Evolutionary conservation across 768 basidiomycete species (phyloP).

Genomic region (Cystoderma amianthinum): DNA sequence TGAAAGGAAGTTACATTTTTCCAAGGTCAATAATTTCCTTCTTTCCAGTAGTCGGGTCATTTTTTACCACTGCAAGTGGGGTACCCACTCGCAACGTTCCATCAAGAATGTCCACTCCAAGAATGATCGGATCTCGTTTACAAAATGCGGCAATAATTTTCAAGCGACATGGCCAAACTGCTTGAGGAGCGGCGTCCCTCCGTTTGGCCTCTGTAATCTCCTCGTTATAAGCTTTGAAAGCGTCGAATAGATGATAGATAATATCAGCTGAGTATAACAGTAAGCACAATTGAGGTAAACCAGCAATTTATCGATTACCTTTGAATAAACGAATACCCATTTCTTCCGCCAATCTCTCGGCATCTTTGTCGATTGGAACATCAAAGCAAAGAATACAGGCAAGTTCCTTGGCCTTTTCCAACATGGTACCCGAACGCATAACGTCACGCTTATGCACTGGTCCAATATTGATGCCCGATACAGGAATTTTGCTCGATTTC

Average conservation of each 20-base stretch:
- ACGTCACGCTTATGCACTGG: slow-evolving; percentile 95
- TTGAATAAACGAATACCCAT: slow-evolving; percentile 93
- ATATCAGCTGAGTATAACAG: slow-evolving; percentile 71
- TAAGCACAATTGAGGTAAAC: slow-evolving; percentile 1
- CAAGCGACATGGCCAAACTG: slow-evolving; percentile 94
- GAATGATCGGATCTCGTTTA: slow-evolving; percentile 95
- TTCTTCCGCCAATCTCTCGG: slow-evolving; percentile 86
- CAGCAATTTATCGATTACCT: slow-evolving; percentile 40
- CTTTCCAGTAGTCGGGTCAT: slow-evolving; percentile 82
- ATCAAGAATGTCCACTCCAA: slow-evolving; percentile 95
- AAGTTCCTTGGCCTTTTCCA: slow-evolving; percentile 93
- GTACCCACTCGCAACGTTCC: slow-evolving; percentile 89
- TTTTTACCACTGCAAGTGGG: slow-evolving; percentile 90
- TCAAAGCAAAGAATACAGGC: slow-evolving; percentile 97
- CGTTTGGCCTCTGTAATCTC: slow-evolving; percentile 92
- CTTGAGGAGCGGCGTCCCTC: slow-evolving; percentile 86
- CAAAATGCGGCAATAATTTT: slow-evolving; percentile 92
- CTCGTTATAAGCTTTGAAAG: slow-evolving; percentile 90
- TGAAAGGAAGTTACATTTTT: slow-evolving; percentile 66
- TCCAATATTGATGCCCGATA: slow-evolving; percentile 95
- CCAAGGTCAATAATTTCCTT: slow-evolving; percentile 90
- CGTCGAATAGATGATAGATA: slow-evolving; percentile 96
- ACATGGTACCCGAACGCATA: slow-evolving; percentile 87
- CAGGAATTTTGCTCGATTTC: slow-evolving; percentile 91
- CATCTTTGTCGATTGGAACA: slow-evolving; percentile 89